Conservation (phyloP, 108 stramenopile genomes). For the Tribonema minus region DNA sequence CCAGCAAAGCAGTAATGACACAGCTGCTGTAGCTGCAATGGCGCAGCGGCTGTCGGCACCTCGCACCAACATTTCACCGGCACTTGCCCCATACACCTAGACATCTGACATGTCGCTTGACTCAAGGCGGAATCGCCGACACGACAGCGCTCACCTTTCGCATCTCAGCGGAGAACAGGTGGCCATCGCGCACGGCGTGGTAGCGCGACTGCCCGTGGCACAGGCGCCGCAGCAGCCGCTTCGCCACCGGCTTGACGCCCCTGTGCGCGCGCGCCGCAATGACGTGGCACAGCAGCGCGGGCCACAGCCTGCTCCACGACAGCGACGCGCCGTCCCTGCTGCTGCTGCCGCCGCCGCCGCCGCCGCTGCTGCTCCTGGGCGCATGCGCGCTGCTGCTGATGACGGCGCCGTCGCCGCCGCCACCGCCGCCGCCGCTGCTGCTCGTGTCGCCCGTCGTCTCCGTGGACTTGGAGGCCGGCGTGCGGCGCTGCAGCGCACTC, state of each 20-base stretch:
- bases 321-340: neutral
- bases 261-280: constrained; percentile 11
- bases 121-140: too few relatives aligned
- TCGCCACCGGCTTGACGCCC: constrained; percentile 3
- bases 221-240: constrained; percentile 32
- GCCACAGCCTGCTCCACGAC: constrained; percentile 1
- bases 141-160: constrained; percentile 16
- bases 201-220: constrained; percentile 13
- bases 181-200: constrained; percentile 34
- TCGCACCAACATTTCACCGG: too few relatives aligned
- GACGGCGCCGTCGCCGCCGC: neutral
- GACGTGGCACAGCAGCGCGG: constrained; percentile 22
- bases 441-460: neutral
- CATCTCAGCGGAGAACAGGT: constrained; percentile 40
- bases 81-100: too few relatives aligned
- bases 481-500: neutral
- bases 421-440: neutral
- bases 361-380: neutral
- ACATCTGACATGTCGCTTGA: too few relatives aligned
- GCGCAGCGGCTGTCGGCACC: too few relatives aligned
- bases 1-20: too few relatives aligned
- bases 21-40: too few relatives aligned
- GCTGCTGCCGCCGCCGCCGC: neutral
- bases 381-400: neutral
- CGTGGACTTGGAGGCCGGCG: neutral